These are phyloP conservation scores for Luffa acutangula DNA, from an alignment of 306 rosid species.

Conservation along the genomic window DNA sequence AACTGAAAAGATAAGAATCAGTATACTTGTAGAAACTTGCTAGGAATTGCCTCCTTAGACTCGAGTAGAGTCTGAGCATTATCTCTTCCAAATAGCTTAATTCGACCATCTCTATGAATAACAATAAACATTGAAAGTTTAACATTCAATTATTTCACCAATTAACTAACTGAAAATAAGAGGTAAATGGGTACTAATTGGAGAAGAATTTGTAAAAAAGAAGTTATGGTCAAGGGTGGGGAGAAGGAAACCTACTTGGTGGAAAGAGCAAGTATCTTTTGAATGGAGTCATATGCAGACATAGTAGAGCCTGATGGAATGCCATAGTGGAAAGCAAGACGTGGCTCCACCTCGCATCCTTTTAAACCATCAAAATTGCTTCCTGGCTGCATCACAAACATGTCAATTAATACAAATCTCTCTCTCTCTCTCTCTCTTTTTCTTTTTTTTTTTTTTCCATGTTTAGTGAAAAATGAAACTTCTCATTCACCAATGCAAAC, in stretches of 20 bases:
- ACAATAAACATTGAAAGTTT: background rate
- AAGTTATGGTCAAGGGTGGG: slow-evolving; percentile 6
- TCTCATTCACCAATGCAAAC: background rate
- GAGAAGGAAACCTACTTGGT: slow-evolving; percentile 42
- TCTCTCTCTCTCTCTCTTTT: too few species aligned
- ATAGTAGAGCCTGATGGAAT: slow-evolving; percentile 43
- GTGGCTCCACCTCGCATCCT: slow-evolving; percentile 43
- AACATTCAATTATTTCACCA: background rate
- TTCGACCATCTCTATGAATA: slow-evolving; percentile 57
- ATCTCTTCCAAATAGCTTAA: slow-evolving; percentile 65
- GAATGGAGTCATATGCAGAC: slow-evolving; percentile 55
- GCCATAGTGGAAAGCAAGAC: slow-evolving; percentile 55
- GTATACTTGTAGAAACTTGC: slow-evolving; percentile 70
- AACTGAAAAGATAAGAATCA: background rate
- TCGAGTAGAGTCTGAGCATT: slow-evolving; percentile 66
- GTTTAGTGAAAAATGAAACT: background rate
- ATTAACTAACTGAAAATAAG: background rate
- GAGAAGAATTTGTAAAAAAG: background rate
- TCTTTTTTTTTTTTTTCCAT: background rate
- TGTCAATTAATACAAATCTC: background rate
- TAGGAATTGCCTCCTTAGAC: slow-evolving; percentile 42
- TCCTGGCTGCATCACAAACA: slow-evolving; percentile 31
- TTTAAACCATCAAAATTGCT: slow-evolving; percentile 30
- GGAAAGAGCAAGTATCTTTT: slow-evolving; percentile 65
- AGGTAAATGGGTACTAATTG: background rate